phyloP scores from a whole-genome alignment of 257 asterid species.

The Ophiorrhiza pumila region DNA sequence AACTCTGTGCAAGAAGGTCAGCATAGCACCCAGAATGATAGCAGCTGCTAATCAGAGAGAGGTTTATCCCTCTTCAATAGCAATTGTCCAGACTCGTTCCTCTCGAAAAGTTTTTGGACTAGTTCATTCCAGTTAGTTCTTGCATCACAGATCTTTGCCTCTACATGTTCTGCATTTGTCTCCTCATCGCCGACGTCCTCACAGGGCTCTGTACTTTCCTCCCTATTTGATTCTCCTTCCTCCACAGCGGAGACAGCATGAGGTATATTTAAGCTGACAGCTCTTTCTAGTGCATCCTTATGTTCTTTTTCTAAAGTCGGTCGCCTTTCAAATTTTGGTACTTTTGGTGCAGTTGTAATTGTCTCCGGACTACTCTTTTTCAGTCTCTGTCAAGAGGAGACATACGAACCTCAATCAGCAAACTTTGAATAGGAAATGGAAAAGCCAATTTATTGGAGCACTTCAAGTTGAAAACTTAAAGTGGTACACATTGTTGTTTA shows the following conservation, averaged over 20 bases:
- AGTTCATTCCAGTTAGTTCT: constrained; percentile 72
- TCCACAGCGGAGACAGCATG: constrained; percentile 46
- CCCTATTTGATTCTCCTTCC: constrained; percentile 34
- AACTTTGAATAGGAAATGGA: neutral
- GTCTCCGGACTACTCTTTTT: constrained; percentile 42
- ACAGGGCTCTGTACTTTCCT: constrained; percentile 22
- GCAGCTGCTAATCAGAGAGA: constrained; percentile 10
- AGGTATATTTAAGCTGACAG: constrained; percentile 84
- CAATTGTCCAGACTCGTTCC: constrained; percentile 45
- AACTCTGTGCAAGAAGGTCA: too few species aligned
- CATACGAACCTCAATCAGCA: neutral
- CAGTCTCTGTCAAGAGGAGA: constrained; percentile 38
- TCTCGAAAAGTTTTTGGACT: constrained; percentile 55
- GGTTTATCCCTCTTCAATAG: constrained; percentile 34
- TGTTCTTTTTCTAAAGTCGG: constrained; percentile 78
- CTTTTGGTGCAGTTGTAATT: constrained; percentile 57
- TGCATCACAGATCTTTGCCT: constrained; percentile 24
- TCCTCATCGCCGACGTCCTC: constrained; percentile 12
- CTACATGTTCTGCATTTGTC: constrained; percentile 20
- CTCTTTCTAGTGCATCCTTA: constrained; percentile 87
- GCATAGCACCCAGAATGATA: too few species aligned
- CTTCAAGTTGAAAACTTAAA: neutral
- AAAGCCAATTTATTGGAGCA: neutral
- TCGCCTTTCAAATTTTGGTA: constrained; percentile 58
- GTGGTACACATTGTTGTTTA: neutral